phyloP scores from a whole-genome alignment of 2,329 filamentous ascomycete genomes.

The Aspergillus sp. region DNA sequence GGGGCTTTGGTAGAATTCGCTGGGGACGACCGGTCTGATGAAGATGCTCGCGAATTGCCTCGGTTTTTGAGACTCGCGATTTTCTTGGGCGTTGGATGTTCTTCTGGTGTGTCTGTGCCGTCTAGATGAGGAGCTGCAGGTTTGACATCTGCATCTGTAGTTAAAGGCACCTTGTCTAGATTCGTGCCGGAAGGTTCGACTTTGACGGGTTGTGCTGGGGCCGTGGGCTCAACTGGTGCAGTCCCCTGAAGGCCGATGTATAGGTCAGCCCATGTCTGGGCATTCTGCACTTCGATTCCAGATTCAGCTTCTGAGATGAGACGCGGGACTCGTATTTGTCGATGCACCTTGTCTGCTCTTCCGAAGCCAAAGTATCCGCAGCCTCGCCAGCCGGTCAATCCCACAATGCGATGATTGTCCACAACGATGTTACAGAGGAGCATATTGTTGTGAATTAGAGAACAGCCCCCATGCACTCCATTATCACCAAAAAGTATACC shows the following conservation, averaged over 20 bases:
- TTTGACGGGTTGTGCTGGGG: conserved; percentile 32
- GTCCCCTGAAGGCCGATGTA: conserved; percentile 30
- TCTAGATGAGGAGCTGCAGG: conserved; percentile 25
- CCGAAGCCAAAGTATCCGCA: conserved; percentile 41
- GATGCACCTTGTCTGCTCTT: conserved; percentile 35
- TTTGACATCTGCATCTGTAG: conserved; percentile 28
- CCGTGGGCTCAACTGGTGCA: conserved; percentile 18
- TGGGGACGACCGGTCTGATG: conserved; percentile 39
- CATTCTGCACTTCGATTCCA: conserved; percentile 1
- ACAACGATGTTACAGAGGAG: conserved; percentile 39
- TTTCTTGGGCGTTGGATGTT: conserved; percentile 40
- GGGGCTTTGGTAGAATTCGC: conserved; percentile 38
- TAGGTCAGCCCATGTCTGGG: conserved; percentile 35
- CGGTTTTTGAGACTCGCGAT: conserved; percentile 40
- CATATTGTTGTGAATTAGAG: conserved; percentile 40
- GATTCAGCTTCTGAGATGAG: conserved; percentile 11
- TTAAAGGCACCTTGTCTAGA: conserved; percentile 30
- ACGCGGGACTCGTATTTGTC: conserved; percentile 28
- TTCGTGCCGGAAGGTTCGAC: conserved; percentile 30
- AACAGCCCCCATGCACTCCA: conserved; percentile 25
- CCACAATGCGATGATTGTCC: conserved; percentile 37
- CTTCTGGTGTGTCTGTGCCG: conserved; percentile 22
- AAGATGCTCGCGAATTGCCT: conserved; percentile 38
- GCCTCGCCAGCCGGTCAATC: conserved; percentile 40
- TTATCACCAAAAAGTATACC: conserved; percentile 35